phyloP scores from a whole-genome alignment of 176 grass and related monocot genomes.

The Paspalum vaginatum region DNA sequence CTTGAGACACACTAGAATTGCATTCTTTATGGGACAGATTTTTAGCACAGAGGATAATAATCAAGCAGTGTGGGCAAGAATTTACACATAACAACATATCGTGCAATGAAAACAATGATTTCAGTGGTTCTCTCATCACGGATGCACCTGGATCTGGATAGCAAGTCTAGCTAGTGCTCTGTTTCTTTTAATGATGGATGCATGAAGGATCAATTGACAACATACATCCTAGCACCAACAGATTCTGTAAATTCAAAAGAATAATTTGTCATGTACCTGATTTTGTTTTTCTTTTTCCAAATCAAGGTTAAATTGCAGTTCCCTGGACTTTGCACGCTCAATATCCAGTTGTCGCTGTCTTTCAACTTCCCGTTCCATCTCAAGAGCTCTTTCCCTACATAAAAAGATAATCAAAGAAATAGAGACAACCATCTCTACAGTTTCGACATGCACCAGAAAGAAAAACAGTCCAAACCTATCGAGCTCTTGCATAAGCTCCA shows the following conservation, averaged over 20 bases:
- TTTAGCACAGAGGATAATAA: too few relatives aligned
- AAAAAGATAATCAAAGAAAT: slow-evolving; percentile 30
- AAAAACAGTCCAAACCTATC: slow-evolving; percentile 66
- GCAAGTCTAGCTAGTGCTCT: slow-evolving; percentile 17
- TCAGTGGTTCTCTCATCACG: neutral
- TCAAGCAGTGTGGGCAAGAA: neutral
- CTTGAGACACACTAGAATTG: too few relatives aligned
- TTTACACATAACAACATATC: neutral
- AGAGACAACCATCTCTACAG: slow-evolving; percentile 6
- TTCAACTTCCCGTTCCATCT: slow-evolving; percentile 83
- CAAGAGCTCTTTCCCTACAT: slow-evolving; percentile 66
- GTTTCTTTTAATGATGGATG: too few relatives aligned
- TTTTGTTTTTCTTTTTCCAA: slow-evolving; percentile 89
- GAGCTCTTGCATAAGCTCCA: slow-evolving; percentile 92
- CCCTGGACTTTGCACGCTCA: slow-evolving; percentile 85
- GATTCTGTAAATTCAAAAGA: neutral
- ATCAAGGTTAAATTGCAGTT: slow-evolving; percentile 85
- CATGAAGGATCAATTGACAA: neutral
- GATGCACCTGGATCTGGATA: neutral
- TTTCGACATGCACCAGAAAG: slow-evolving; percentile 11
- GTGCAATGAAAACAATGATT: neutral
- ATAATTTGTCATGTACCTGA: slow-evolving; percentile 57
- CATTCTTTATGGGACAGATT: too few relatives aligned
- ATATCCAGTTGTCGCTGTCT: slow-evolving; percentile 77
- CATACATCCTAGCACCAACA: neutral